Evolutionary conservation across 768 basidiomycete genomes (phyloP), one percentile per base, ranked within the genome.

Genomic region (Boletus coccyginus): DNA sequence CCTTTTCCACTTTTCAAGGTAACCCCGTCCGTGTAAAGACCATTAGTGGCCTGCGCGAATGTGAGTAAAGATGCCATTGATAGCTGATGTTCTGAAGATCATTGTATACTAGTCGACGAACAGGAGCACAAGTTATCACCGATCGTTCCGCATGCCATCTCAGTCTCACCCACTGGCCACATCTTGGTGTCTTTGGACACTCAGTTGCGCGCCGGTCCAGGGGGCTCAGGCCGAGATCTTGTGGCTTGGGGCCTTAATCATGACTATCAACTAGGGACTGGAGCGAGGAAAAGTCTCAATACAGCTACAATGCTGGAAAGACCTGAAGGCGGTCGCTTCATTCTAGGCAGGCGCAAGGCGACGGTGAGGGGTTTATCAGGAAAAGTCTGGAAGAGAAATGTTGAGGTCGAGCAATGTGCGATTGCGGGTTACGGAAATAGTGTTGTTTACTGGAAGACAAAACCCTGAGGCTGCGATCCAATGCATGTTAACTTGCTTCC

Each of bases 41-140:
- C 43, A 78, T 96, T 55, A 93, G 91, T 65, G 91, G 92, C 12
- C 74, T 96, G 27, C 73, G 80, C n/a, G 92, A 95, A 79, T 96
- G 92, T 92, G 65, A 75, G 89, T 33, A 9, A 31, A 41, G n/a
- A 48, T 16, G 21, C 13, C 31, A 55, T 49, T 33, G 33, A 21
- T 42, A n/a, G 29, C 35, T 42, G 33, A 19, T 8, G n/a, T 55
- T 19, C 40, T 56, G 59, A 57, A 52, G 50, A 40, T 56, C 3
- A 50, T 33, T 41, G 27, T 32, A 46, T 46, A 55, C 52, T 69
- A 93, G 92, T 84, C 63, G 84, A 85, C 69, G 92, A 94, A 56
- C 68, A 73, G 24, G 77, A 75, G 13, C 74, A 80, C 53, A 73
- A 75, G n/a, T 74, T 90, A 56, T 77, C 85, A 51, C 82, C 90